These are phyloP conservation scores for Euphorbia corollata DNA, from an alignment of 441 rosid species.

Conservation along the genomic window DNA sequence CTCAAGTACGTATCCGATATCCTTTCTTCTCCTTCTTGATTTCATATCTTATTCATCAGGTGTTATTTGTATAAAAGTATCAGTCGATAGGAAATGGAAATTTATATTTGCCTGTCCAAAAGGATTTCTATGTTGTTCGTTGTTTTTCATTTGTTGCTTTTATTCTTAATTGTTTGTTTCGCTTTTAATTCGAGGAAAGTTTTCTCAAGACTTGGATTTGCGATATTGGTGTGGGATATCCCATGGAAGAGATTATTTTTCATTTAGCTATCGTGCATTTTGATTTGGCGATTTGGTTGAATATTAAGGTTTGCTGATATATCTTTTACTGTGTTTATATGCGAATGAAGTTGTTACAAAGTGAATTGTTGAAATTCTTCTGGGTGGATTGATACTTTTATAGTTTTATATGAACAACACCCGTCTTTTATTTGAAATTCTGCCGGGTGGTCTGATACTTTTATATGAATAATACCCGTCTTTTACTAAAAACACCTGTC, in stretches of 20 bases:
- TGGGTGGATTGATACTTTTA: too few relatives aligned
- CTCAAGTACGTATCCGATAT: constrained; percentile 41
- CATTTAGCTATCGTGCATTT: not conserved
- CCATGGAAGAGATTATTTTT: not conserved
- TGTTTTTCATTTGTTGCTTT: not conserved
- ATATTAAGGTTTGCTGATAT: not conserved
- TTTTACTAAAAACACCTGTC: too few relatives aligned
- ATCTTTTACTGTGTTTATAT: not conserved
- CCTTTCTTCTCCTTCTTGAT: not conserved
- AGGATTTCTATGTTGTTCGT: not conserved
- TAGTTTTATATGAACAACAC: too few relatives aligned
- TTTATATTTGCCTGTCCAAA: not conserved
- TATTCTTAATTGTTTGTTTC: not conserved
- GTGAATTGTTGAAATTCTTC: too few relatives aligned
- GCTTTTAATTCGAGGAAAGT: not conserved
- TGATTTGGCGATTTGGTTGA: not conserved
- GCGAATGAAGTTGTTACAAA: not conserved
- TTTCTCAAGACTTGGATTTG: not conserved
- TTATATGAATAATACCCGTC: too few relatives aligned
- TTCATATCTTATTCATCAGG: not conserved
- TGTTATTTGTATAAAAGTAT: not conserved
- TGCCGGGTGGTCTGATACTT: too few relatives aligned
- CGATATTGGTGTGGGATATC: not conserved
- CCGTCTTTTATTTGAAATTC: too few relatives aligned
- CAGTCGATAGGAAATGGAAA: not conserved